Evolutionary conservation across 176 grass and related monocot species (phyloP), one percentile per base, ranked within the genome.

Genomic region (Saccharum spontaneum): DNA sequence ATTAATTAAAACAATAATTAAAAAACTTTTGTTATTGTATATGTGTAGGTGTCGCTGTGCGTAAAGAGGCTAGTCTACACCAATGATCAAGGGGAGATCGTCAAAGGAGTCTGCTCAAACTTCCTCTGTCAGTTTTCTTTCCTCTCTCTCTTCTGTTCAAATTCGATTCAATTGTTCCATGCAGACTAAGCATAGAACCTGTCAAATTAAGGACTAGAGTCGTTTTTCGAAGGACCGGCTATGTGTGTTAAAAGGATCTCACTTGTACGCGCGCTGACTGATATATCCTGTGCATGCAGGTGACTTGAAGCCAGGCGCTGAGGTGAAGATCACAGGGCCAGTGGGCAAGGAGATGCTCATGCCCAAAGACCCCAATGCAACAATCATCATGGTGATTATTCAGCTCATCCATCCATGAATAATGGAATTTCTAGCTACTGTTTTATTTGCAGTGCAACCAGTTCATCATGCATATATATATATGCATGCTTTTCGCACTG

Each of bases 41-140:
- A 62, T 54, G 11, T 67, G 10, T 73, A 95, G 94, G 90, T 96
- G 20, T 98, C 95, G 22, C 87, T 98, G 10, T 98, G 95, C 80
- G 95, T 98, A 11, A 98, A 98, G 92, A 80, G 95, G 38, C 95
- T 98, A 3, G 89, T 98, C 7, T 98, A 98, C 79, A 98, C 92
- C 52, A 94, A 98, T 36, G 92, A 98, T 15, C 90, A 92, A 79
- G 95, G 95, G n/a, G 92, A 98, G 89, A 68, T 91, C 24, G 95
- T 98, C 61, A 94, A 97, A 83, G 95, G 95, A 91, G 95, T 97
- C 86, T 97, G 95, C 90, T 97, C 95, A 17, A 97, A 97, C 81
- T 94, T 86, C 88, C 83, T 97, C 39, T 97, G 95, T 97, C 52
- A 83, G 81, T 43, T 20, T 18, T 83, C 15, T 17, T 8, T 79